Base-by-base conservation (phyloP, 2,329 filamentous ascomycete genomes). In the Drechmeria coniospora region DNA sequence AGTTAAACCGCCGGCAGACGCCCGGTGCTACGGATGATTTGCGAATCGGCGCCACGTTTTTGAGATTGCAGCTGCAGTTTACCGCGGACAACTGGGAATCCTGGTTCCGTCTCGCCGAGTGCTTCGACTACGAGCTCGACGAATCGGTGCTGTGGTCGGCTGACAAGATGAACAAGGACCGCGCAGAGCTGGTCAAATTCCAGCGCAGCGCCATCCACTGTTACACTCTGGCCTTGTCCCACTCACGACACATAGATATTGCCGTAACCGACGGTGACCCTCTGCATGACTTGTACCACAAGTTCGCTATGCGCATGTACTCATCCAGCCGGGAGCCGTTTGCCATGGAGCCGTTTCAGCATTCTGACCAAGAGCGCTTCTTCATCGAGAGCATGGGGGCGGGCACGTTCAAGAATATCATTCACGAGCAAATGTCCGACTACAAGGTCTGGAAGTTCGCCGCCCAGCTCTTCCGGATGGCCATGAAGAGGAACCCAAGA, bases 91-190 rank as follows among this genome's bases (percentile, higher is more conserved):
- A 75, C 31, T 93, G 84, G 84, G 80, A 92, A 47, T 79, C 80
- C 0, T 93, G 84, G 84, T 90, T 87, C 49, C 71, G 82, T 9
- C 65, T 92, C 15, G 84, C 78, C 0, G 83, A 92, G 49, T 82
- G 79, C 26, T 86, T 83, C 43, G 84, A 93, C 50, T 78, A 81
- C 27, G 83, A 92, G 42, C 59, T 92, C 10, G 84, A 93, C 36
- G 84, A 93, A 49, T 72, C 76, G 6, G 79, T 92, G 5, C 69
- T 86, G 5, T 92, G 84, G 84, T 79, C 77, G 13, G 80, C 83
- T 1, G 83, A 92, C 40, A 92, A 92, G 51, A 76, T 92, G 54
- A 92, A 92, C 53, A 87, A 79, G 46, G 77, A 79, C 41, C 74
- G 79, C 30, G 57, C 61, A 4, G 82, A 92, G 32, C 54, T 92